Evolutionary conservation across 1,284 basidiomycete species (phyloP), one percentile per base, ranked within the genome.

Genomic region (Cutaneotrichosporon cutaneum): DNA sequence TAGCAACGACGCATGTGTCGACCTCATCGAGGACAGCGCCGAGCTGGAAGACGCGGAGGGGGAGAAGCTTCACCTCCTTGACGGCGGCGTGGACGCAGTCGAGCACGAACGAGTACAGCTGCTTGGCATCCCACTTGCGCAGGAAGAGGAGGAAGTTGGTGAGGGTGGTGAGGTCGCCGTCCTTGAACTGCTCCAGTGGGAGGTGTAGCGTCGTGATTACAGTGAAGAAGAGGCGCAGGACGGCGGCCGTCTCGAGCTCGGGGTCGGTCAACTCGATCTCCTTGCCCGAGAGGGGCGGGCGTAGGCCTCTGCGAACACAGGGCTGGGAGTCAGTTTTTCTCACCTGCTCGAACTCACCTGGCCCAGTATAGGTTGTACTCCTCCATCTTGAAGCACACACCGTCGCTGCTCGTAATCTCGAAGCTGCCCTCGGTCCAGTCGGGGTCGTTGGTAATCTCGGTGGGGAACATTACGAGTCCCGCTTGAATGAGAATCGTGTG

Each of bases 351-450:
- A 26, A 18, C 53, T 54, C 14, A 54, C 53, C 53, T 54, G 22
- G 53, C 35, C 22, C 32, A 22, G 24, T 18, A 13, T 7, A 67
- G 58, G 42, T 58, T 57, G 39, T 47, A 60, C n/a, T 39, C 54
- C 7, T 58, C 54, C 1, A 63, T 36, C 6, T 50, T 18, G 53
- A 63, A 66, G 10, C 50, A 36, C 26, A 63, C 58, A 2, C 56
- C 16, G 53, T 66, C 64, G 4, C 42, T 22, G n/a, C 48, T 53
- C 36, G 58, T 33, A 36, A 66, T 51, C 54, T 53, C 54, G 24
- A 61, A 55, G 42, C 61, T 59, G 32, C 59, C 61, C 7, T 50
- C 48, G 10, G 45, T 54, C 60, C 60, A 62, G n/a, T 22, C 36
- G 1, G 57, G 18, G 53, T 62, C 60, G 21, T 58, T n/a, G 5